These are phyloP conservation scores for Blastocystis sp. DNA, from an alignment of 352 stramenopile genomes.

Conservation along the genomic window DNA sequence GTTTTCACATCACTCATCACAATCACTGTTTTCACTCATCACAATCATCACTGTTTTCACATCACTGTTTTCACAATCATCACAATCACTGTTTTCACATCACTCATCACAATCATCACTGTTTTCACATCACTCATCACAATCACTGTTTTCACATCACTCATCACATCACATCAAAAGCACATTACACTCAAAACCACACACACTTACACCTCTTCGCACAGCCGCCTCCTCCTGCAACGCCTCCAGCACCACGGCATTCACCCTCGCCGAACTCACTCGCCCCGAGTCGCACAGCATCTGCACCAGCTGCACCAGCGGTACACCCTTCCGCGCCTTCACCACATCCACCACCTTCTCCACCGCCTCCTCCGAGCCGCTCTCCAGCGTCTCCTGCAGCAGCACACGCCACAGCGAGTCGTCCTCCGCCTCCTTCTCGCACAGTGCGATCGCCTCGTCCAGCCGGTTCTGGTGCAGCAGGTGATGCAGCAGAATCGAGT, in stretches of 20 bases:
- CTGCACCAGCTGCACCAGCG: slow-evolving; percentile 30
- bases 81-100: not conserved
- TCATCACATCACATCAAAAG: not conserved
- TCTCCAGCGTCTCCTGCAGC: slow-evolving; percentile 17
- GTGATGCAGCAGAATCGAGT: slow-evolving; percentile 87
- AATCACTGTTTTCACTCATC: no score
- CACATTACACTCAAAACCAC: no score
- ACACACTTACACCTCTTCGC: not conserved
- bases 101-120: not conserved
- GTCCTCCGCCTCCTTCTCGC: slow-evolving; percentile 83
- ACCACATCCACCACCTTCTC: slow-evolving; percentile 41
- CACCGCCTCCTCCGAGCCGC: not conserved
- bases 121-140: not conserved
- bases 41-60: no score
- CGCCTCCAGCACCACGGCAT: not conserved
- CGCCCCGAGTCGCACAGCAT: slow-evolving; percentile 20
- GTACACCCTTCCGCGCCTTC: not conserved
- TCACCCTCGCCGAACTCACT: not conserved
- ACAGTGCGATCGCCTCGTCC: slow-evolving; percentile 82
- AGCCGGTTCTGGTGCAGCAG: slow-evolving; percentile 86
- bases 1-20: no score
- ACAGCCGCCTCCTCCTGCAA: slow-evolving; percentile 14
- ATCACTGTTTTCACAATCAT: not conserved
- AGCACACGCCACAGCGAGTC: slow-evolving; percentile 80
- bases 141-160: not conserved